These are phyloP conservation scores for Silene noctiflora DNA, from an alignment of 179 eudicot species.

Conservation along the genomic window DNA sequence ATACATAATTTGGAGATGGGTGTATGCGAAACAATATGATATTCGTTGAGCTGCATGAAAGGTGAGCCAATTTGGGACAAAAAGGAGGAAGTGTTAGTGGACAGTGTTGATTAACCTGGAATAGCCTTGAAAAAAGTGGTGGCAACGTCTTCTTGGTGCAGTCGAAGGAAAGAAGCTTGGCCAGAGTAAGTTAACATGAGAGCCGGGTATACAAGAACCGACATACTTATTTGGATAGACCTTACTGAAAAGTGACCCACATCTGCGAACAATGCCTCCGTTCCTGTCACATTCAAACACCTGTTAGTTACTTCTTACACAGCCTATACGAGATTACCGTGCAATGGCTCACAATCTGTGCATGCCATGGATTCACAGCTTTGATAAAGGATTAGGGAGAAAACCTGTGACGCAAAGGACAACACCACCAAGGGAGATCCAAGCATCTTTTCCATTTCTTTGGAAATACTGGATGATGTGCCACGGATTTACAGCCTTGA, in stretches of 20 bases:
- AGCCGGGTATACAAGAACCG: constrained; percentile 59
- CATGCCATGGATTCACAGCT: too few species aligned
- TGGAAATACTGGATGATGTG: constrained; percentile 58
- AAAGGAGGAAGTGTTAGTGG: too few species aligned
- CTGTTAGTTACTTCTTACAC: too few species aligned
- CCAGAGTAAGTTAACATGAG: constrained; percentile 63
- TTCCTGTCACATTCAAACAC: constrained; percentile 37
- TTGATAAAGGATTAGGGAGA: too few species aligned
- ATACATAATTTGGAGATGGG: too few species aligned
- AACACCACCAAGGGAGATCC: constrained; percentile 88
- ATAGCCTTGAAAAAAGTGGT: constrained; percentile 55
- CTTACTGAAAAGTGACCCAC: constrained; percentile 74
- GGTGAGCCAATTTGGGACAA: too few species aligned
- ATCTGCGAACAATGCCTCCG: constrained; percentile 87
- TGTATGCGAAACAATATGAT: too few species aligned
- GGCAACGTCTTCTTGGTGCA: constrained; percentile 35
- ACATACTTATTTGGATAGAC: constrained; percentile 79
- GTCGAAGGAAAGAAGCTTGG: constrained; percentile 63
- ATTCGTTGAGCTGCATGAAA: too few species aligned
- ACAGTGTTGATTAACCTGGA: constrained; percentile 39
- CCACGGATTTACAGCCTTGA: constrained; percentile 70
- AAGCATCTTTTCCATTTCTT: constrained; percentile 62
- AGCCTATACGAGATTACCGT: too few species aligned
- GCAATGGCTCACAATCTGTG: too few species aligned
- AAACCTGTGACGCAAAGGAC: constrained; percentile 71